Percentiles rank a stretch among this genome's conserved stretches.
Conservation (phyloP, 2,329 filamentous ascomycete genomes). For the Colletotrichum sp. region DNA sequence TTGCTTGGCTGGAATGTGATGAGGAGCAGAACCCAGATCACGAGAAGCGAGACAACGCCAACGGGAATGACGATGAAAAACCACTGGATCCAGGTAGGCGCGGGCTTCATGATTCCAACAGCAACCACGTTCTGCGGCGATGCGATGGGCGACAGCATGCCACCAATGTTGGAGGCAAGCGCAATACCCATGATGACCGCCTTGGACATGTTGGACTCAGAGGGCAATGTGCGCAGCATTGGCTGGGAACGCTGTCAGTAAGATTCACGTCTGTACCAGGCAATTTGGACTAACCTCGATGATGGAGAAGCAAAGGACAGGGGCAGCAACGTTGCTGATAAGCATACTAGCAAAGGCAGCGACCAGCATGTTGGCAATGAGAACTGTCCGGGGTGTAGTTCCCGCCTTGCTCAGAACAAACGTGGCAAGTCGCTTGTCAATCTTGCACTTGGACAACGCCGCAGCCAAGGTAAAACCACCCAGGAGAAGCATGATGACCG, state of each 20-base stretch:
- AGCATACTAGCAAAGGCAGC: slow-evolving; percentile 98
- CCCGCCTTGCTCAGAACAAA: slow-evolving; percentile 96
- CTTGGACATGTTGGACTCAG: slow-evolving; percentile 92
- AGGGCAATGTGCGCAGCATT: slow-evolving; percentile 88
- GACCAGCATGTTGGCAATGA: slow-evolving; percentile 98
- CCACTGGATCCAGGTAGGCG: slow-evolving; percentile 93
- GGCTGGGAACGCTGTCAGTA: slow-evolving; percentile 58
- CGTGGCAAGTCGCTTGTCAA: slow-evolving; percentile 96
- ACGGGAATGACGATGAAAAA: slow-evolving; percentile 96
- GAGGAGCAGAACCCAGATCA: slow-evolving; percentile 89
- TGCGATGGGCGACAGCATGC: slow-evolving; percentile 94
- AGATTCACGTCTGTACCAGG: neutral
- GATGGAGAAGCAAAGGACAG: slow-evolving; percentile 96
- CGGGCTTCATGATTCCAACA: slow-evolving; percentile 90
- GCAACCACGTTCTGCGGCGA: slow-evolving; percentile 98
- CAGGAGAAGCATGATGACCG: slow-evolving; percentile 96
- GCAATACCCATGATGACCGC: slow-evolving; percentile 95
- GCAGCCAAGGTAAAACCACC: slow-evolving; percentile 96
- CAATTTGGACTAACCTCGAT: slow-evolving; percentile 72
- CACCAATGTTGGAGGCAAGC: slow-evolving; percentile 92
- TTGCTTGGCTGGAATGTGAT: slow-evolving; percentile 83
- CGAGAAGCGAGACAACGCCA: slow-evolving; percentile 82
- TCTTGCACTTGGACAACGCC: slow-evolving; percentile 94
- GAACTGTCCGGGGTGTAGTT: slow-evolving; percentile 84
- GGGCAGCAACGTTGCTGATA: slow-evolving; percentile 97